Evolutionary conservation across 1,139 yeast species (phyloP), one percentile per base, ranked within the genome.

Genomic region (Candida sp.): DNA sequence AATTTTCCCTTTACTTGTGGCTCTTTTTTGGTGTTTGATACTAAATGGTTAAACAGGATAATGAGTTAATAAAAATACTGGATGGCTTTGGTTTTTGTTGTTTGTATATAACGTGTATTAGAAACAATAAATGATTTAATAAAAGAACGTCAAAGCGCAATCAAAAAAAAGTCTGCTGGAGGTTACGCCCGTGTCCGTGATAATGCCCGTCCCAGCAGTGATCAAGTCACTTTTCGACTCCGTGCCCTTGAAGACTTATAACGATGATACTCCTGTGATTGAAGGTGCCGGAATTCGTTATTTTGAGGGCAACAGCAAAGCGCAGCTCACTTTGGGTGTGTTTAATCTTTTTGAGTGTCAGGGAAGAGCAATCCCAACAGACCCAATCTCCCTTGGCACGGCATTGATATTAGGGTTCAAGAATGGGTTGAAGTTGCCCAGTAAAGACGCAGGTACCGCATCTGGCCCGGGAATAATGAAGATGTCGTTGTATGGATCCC

Each of bases 221-320:
- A 60, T 83, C 4, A 72, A 73, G 54, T 57, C 60, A 39, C 58
- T 83, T 4, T 83, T 84, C 55, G 83, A 81, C 48, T 58, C 69
- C 4, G 83, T 84, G 54, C 88, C 88, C 0, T 51, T 82, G 33
- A 55, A 53, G 25, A 66, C 70, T 8, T 66, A 73, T 47, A 74
- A 80, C 0, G 62, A 77, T 2, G 66, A 64, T 0, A 50, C 61
- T 1, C 57, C 54, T 33, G 50, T 60, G 7, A 60, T 70, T n/a
- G 48, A 63, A 11, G 58, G 54, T n/a, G 55, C 57, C n/a, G 44
- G 53, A 4, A 59, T 53, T 41, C 57, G 48, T 51, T 59, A 59
- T 49, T 64, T 64, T 49, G 46, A 54, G 12, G 54, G 54, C 11
- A 41, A 49, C 11, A 42, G 46, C 12, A 42, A 41, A 8, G 40